Conservation (phyloP, 2,329 filamentous ascomycete genomes). For the Achaetomium macrosporum region DNA sequence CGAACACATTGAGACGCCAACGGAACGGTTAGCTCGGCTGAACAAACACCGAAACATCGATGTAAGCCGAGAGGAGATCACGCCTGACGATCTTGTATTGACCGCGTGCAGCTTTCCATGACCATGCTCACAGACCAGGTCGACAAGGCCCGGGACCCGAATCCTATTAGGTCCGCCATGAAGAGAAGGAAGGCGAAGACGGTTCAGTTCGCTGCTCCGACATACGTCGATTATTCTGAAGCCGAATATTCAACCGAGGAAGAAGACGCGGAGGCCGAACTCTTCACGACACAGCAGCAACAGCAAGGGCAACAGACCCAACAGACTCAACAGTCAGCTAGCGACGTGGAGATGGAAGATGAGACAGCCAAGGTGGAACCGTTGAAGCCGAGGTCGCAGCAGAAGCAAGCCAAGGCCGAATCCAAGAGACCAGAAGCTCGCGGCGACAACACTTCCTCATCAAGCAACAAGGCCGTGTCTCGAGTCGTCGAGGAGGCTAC, state of each 20-base stretch:
- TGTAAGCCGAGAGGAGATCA: conserved; percentile 47
- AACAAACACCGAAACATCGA: conserved; percentile 99
- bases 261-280: conserved; percentile 49
- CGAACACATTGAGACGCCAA: conserved; percentile 97
- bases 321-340: conserved; percentile 26
- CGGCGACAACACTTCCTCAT: conserved; percentile 27
- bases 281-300: conserved; percentile 31
- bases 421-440: conserved; percentile 31
- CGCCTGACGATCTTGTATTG: conserved; percentile 17
- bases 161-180: conserved; percentile 77
- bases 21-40: conserved; percentile 82
- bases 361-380: conserved; percentile 52
- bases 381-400: conserved; percentile 41
- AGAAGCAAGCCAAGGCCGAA: conserved; percentile 35
- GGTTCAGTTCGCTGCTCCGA: conserved; percentile 78
- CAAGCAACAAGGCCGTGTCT: conserved; percentile 22
- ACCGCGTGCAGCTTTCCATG: conserved; percentile 48
- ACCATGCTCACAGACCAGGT: conserved; percentile 58
- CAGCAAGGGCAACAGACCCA: conserved; percentile 22
- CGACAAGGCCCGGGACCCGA: conserved; percentile 77
- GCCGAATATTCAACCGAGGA: conserved; percentile 80
- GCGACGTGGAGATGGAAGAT: conserved; percentile 37
- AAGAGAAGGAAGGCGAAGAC: conserved; percentile 76
- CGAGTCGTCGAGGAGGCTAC: conserved; percentile 64
- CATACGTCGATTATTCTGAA: conserved; percentile 83